These are phyloP conservation scores for Melastoma malabathricum DNA, from an alignment of 345 rosid genomes.

Conservation along the genomic window DNA sequence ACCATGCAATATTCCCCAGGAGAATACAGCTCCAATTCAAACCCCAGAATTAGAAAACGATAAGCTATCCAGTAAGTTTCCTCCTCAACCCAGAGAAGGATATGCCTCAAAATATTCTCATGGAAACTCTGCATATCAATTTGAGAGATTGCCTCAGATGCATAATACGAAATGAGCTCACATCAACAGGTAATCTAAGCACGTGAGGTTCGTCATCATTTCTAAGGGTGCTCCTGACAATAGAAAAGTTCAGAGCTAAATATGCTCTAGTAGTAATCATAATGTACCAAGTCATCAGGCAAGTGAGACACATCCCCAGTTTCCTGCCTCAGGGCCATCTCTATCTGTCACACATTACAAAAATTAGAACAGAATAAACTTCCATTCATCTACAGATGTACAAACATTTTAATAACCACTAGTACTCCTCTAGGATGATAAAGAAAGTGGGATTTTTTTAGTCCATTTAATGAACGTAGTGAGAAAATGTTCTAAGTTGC, in stretches of 20 bases:
- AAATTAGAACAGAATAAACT: neutral
- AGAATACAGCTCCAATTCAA: conserved; percentile 89
- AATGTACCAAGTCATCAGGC: conserved; percentile 49
- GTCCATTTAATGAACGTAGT: too few species aligned
- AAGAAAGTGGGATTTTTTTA: too few species aligned
- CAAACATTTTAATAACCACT: too few species aligned
- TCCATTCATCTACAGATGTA: too few species aligned
- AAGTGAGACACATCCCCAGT: conserved; percentile 33
- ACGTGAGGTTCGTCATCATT: too few species aligned
- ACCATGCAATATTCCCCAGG: conserved; percentile 86
- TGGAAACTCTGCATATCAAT: conserved; percentile 36
- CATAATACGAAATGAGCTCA: neutral
- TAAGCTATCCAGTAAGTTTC: conserved; percentile 89
- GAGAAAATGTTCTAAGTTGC: too few species aligned
- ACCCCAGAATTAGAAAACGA: conserved; percentile 79
- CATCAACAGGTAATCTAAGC: too few species aligned
- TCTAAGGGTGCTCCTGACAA: too few species aligned
- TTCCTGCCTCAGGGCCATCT: conserved; percentile 51
- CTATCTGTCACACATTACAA: conserved; percentile 42
- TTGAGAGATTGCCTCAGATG: conserved; percentile 1
- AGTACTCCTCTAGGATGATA: too few species aligned
- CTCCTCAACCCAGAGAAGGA: conserved; percentile 85
- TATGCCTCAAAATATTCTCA: conserved; percentile 35
- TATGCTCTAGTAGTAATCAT: neutral
- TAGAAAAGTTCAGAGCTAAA: neutral